These are phyloP conservation scores for Dispira simplex DNA, from an alignment of 192 early-diverging fungal species.

Conservation along the genomic window DNA sequence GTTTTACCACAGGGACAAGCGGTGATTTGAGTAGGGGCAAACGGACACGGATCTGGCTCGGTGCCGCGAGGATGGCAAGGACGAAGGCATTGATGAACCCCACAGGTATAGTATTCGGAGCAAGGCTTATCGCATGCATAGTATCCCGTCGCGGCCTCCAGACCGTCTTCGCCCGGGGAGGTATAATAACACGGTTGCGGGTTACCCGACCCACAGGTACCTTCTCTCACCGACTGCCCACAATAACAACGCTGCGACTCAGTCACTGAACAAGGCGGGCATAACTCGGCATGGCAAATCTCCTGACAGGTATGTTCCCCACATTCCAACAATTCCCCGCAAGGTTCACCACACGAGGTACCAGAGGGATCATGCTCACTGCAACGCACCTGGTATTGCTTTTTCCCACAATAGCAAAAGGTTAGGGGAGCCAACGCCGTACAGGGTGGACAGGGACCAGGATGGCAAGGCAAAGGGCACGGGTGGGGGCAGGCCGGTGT, in stretches of 20 bases:
- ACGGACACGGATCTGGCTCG: conserved; percentile 28
- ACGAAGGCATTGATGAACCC: conserved; percentile 30
- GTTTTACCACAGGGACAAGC: conserved; percentile 37
- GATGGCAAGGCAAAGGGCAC: conserved; percentile 77
- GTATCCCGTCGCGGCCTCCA: conserved; percentile 23
- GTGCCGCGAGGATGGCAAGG: conserved; percentile 33
- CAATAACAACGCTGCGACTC: conserved; percentile 53
- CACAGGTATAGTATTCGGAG: conserved; percentile 29
- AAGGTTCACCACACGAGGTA: conserved; percentile 51
- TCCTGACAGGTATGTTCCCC: conserved; percentile 49
- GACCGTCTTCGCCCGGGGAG: conserved; percentile 14
- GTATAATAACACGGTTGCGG: conserved; percentile 13
- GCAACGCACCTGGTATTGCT: conserved; percentile 51
- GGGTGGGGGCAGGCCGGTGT: conserved; percentile 58
- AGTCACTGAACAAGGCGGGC: conserved; percentile 37
- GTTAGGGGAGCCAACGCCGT: conserved; percentile 56
- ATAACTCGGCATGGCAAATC: conserved; percentile 52
- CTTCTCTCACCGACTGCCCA: conserved; percentile 35
- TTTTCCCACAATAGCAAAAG: conserved; percentile 73
- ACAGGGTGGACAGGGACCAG: conserved; percentile 90
- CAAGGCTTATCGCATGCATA: conserved; percentile 35
- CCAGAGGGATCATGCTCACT: conserved; percentile 52
- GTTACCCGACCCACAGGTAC: conserved; percentile 40
- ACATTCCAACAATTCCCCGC: conserved; percentile 53
- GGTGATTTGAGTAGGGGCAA: conserved; percentile 25